Evolutionary conservation across 2,329 filamentous ascomycete genomes (phyloP), one percentile per base, ranked within the genome.

Genomic region (Fusarium chuoi): DNA sequence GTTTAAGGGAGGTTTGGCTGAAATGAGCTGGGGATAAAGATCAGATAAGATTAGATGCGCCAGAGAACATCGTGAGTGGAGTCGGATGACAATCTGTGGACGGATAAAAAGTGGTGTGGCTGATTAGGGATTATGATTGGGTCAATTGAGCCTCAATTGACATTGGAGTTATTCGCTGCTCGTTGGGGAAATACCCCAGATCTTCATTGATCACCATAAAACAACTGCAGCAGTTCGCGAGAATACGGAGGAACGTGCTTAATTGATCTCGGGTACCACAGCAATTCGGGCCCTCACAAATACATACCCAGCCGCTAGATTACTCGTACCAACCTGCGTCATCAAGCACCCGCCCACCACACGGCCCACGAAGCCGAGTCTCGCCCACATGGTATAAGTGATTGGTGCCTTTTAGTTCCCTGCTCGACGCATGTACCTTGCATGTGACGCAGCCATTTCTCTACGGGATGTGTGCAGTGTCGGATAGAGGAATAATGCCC

Each of bases 1-100:
- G 20, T 24, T 7, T 1, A 20, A 28, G 44, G 15, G 10, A 13
- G 48, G 5, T 10, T 10, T 14, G 28, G 22, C 18, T 20, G 22
- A 48, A 45, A 62, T 54, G 36, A 5, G n/a, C n/a, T 35, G 30
- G n/a, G 11, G 6, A 6, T 11, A 33, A 2, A 24, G 48, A 74
- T 74, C 71, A 68, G 71, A 74, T 74, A 74, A 74, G 71, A 74
- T 71, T 64, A 45, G 36, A 46, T 30, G 24, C 12, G 13, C 6
- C 26, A 41, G 28, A 28, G 36, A 59, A 18, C 7, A 26, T 52
- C n/a, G 24, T 13, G 18, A 24, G 58, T 71, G 58, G 70, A 67
- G 28, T 44, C 2, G 5, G 38, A 13, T 14, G 6, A 44, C 10
- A 6, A 11, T 26, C 14, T 28, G 20, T 54, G 13, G 22, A 24